phyloP scores from a whole-genome alignment of 2,329 filamentous ascomycete species.

The Diaporthe sp. region DNA sequence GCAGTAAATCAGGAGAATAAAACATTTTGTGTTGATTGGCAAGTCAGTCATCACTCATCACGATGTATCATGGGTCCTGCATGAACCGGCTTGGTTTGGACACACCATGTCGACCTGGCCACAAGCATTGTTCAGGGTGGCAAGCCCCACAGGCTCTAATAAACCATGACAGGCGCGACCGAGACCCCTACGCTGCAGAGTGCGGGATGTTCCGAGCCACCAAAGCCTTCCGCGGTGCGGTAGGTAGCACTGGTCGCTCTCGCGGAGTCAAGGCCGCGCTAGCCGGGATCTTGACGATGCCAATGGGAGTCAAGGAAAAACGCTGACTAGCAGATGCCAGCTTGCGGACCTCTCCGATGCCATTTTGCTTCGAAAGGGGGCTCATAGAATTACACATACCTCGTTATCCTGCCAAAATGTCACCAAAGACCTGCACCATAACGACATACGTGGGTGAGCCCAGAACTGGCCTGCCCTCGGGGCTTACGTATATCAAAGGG shows the following conservation, averaged over 20 bases:
- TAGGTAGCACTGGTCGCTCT: background rate
- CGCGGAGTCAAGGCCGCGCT: slow-evolving; percentile 17
- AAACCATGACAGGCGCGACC: background rate
- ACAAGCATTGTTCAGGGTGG: background rate
- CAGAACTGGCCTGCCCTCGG: background rate
- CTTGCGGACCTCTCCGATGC: background rate
- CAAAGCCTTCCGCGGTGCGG: background rate
- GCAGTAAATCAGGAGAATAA: slow-evolving; percentile 5
- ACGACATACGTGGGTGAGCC: background rate
- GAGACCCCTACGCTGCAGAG: background rate
- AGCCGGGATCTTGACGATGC: slow-evolving; percentile 15
- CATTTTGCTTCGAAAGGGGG: background rate
- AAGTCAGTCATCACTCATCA: slow-evolving; percentile 13
- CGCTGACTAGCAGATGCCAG: background rate
- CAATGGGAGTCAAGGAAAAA: slow-evolving; percentile 5
- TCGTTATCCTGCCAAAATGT: background rate
- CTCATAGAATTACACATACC: too few relatives aligned
- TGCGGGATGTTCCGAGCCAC: slow-evolving; percentile 26
- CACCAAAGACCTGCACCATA: background rate
- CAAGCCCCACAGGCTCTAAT: background rate
- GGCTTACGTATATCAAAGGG: background rate
- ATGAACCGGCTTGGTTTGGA: background rate
- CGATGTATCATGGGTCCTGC: background rate
- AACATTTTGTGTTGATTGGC: background rate
- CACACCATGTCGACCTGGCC: background rate